Evolutionary conservation across 345 rosid genomes (phyloP), one percentile per base, ranked within the genome.

Genomic region (Eucalyptus victrix): DNA sequence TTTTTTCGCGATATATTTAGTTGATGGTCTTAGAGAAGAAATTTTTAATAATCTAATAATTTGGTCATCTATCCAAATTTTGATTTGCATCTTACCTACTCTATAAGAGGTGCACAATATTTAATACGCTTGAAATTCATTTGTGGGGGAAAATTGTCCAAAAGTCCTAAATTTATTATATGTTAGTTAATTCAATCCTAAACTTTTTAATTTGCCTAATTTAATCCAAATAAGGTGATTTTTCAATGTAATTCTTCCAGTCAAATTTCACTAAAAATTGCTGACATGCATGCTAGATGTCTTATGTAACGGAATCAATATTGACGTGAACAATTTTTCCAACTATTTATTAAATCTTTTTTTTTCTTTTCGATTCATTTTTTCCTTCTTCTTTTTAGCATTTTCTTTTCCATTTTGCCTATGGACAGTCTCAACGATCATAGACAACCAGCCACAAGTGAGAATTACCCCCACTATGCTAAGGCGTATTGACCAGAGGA

Each of bases 131-230:
- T 40, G 12, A 40, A 19, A 72, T 72, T 18, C 28, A 19, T 10
- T 72, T 11, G 4, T 37, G 81, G 40, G 14, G 14, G 7, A 3
- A 37, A 37, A 37, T 18, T 72, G 8, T 19, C 83, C 15, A 19
- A 19, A 37, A 72, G 2, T 37, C 40, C 7, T 37, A 72, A 37
- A 6, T 5, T 34, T 19, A 21, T 72, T 37, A 19, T 72, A 19
- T 0, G 3, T 0, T 1, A 1, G 3, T 21, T 12, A 37, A 69
- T 72, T 19, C 3, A 37, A 11, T 72, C 15, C 0, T 10, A 10
- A 34, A 10, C 28, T 37, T 76, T n/a, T n/a, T n/a, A 65, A n/a
- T n/a, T 65, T 65, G 21, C 11, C 17, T 1, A 65, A 65, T 65
- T 19, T 53, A 30, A 3, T 65, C 19, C 3, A 19, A 19, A 72